Conservation (phyloP, 2,329 filamentous ascomycete genomes). For the Fusarium temperatum region DNA sequence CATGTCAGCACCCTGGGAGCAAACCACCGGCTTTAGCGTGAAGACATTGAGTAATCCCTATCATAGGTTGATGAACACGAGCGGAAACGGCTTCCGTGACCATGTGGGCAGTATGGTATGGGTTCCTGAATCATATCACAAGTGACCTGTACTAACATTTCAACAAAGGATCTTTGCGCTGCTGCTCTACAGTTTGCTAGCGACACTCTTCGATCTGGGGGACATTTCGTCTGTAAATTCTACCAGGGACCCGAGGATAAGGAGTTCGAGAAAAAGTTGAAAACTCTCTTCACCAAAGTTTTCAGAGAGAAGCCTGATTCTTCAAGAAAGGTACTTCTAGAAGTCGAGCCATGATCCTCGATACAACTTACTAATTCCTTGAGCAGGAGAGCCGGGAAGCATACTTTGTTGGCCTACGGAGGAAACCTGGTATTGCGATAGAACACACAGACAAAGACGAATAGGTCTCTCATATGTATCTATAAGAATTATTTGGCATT, state of each 20-base stretch:
- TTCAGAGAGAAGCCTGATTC: constrained; percentile 90
- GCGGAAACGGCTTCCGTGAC: constrained; percentile 84
- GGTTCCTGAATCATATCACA: too few species aligned
- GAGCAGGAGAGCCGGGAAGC: constrained; percentile 70
- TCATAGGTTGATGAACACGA: constrained; percentile 99
- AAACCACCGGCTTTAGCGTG: constrained; percentile 80
- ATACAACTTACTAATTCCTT: background rate
- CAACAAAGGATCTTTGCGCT: constrained; percentile 80
- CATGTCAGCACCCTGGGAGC: constrained; percentile 97
- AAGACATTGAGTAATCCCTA: constrained; percentile 95
- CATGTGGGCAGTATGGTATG: constrained; percentile 94
- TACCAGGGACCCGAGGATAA: constrained; percentile 93
- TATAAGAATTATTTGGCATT: background rate
- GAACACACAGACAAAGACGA: constrained; percentile 7
- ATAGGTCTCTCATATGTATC: background rate
- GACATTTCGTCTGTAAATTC: constrained; percentile 97
- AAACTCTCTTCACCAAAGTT: constrained; percentile 80
- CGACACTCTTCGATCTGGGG: constrained; percentile 82
- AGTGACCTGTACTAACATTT: background rate
- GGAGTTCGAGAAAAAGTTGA: constrained; percentile 76
- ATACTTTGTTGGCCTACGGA: constrained; percentile 82
- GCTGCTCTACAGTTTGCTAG: constrained; percentile 86
- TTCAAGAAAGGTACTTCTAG: constrained; percentile 74
- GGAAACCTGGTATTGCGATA: constrained; percentile 61
- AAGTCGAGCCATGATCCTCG: background rate